Conservation (phyloP, 495 filamentous ascomycete genomes). For the Daldinia concentrica region DNA sequence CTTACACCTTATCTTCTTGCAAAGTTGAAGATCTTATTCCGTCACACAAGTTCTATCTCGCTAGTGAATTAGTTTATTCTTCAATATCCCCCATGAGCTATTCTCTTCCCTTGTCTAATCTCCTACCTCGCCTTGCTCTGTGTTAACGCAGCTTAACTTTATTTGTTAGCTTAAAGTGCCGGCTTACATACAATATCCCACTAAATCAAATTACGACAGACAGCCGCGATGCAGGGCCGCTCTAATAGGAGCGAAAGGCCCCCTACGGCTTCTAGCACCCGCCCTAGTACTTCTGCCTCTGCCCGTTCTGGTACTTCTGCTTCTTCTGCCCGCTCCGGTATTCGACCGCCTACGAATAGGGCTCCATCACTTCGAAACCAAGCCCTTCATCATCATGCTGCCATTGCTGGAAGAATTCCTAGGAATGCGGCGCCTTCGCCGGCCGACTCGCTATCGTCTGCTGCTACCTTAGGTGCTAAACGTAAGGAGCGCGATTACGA, state of each 20-base stretch:
- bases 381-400: slow-evolving; percentile 29
- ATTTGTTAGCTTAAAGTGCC: slow-evolving; percentile 34
- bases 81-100: slow-evolving; percentile 1
- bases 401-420: slow-evolving; percentile 48
- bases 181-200: slow-evolving; percentile 25
- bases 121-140: slow-evolving; percentile 1
- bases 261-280: slow-evolving; percentile 37
- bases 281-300: slow-evolving; percentile 25
- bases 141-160: slow-evolving; percentile 1
- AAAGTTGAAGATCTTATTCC: background rate
- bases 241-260: slow-evolving; percentile 46
- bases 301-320: slow-evolving; percentile 31
- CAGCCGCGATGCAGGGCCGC: slow-evolving; percentile 43
- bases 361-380: slow-evolving; percentile 40
- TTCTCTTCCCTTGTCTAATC: background rate
- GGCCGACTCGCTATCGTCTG: slow-evolving; percentile 67
- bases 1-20: background rate
- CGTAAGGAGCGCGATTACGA: slow-evolving; percentile 87
- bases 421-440: slow-evolving; percentile 67
- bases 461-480: slow-evolving; percentile 66
- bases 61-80: background rate
- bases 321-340: slow-evolving; percentile 35
- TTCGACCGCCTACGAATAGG: slow-evolving; percentile 47
- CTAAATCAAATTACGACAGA: background rate
- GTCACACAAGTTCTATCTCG: background rate